Evolutionary conservation across 1,284 basidiomycete genomes (phyloP).

Genomic region (Ganoderma multipileum): DNA sequence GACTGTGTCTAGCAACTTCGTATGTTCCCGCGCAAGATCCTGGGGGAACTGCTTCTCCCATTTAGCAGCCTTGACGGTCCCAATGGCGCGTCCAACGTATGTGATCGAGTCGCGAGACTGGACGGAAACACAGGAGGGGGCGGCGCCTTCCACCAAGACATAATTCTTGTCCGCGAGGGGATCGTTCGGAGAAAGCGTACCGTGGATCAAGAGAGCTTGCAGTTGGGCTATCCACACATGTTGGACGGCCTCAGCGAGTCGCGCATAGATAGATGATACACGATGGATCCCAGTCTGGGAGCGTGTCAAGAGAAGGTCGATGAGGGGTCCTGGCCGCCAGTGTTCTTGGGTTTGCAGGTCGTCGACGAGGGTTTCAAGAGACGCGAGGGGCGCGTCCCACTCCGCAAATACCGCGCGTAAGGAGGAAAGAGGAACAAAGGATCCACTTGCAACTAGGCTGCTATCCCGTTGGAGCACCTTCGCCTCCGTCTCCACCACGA

Average conservation of each 20-base stretch:
- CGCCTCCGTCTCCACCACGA: slow-evolving; percentile 83
- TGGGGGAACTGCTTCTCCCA: slow-evolving; percentile 80
- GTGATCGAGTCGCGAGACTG: slow-evolving; percentile 82
- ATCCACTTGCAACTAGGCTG: slow-evolving; percentile 72
- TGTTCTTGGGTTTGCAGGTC: slow-evolving; percentile 60
- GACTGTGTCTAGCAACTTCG: slow-evolving; percentile 66
- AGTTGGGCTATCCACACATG: slow-evolving; percentile 82
- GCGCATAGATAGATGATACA: slow-evolving; percentile 72
- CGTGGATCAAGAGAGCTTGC: slow-evolving; percentile 80
- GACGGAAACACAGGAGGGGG: slow-evolving; percentile 76
- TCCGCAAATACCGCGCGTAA: slow-evolving; percentile 81
- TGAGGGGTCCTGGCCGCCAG: slow-evolving; percentile 78
- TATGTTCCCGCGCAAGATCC: slow-evolving; percentile 67
- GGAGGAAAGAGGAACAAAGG: slow-evolving; percentile 84
- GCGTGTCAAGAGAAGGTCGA: slow-evolving; percentile 75
- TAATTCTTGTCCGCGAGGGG: slow-evolving; percentile 64
- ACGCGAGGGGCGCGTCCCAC: slow-evolving; percentile 84
- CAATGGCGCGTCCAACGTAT: slow-evolving; percentile 88
- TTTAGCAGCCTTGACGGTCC: slow-evolving; percentile 82
- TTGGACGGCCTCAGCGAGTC: slow-evolving; percentile 76
- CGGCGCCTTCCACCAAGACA: slow-evolving; percentile 62
- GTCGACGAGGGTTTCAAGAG: slow-evolving; percentile 68
- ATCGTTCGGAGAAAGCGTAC: slow-evolving; percentile 64
- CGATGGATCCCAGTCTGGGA: slow-evolving; percentile 79
- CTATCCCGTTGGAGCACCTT: slow-evolving; percentile 76